Conservation (phyloP, 1,284 basidiomycete species). For the Cryptococcus depauperatus region DNA sequence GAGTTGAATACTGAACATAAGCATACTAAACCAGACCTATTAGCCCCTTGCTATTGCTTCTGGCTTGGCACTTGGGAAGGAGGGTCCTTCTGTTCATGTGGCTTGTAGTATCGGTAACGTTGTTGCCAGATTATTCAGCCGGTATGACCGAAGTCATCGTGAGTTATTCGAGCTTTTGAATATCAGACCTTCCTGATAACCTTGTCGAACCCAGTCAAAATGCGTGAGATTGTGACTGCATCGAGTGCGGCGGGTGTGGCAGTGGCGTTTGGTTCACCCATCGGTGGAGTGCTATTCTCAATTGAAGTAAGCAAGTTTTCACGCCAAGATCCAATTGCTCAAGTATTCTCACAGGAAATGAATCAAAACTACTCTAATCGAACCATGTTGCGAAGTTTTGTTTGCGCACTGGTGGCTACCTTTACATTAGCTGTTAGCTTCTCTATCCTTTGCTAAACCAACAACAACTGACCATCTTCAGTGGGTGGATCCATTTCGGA, state of each 20-base stretch:
- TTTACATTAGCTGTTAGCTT: conserved; percentile 79
- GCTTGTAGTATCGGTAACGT: conserved; percentile 88
- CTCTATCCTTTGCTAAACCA: conserved; percentile 1
- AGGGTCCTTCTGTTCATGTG: conserved; percentile 96
- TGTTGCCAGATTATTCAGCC: conserved; percentile 70
- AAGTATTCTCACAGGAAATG: conserved; percentile 91
- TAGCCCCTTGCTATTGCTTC: conserved; percentile 96
- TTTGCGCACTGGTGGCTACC: conserved; percentile 93
- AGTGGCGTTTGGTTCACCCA: conserved; percentile 94
- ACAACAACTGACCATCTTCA: conserved; percentile 31
- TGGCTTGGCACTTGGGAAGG: conserved; percentile 94
- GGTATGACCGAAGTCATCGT: conserved; percentile 84
- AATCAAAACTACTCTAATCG: conserved; percentile 91
- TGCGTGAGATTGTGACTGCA: conserved; percentile 90
- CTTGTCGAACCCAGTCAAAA: conserved; percentile 82
- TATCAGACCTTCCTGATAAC: not conserved
- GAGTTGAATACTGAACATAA: not conserved
- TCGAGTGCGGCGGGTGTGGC: conserved; percentile 95
- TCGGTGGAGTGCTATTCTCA: conserved; percentile 90
- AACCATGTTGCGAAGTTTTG: conserved; percentile 97
- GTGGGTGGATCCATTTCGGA: conserved; percentile 97
- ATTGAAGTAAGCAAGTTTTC: conserved; percentile 48
- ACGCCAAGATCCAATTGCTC: too few relatives aligned
- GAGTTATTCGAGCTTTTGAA: not conserved
- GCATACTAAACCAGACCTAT: not conserved